Base-by-base conservation (phyloP, 441 rosid species). In the Brassica balearica region DNA sequence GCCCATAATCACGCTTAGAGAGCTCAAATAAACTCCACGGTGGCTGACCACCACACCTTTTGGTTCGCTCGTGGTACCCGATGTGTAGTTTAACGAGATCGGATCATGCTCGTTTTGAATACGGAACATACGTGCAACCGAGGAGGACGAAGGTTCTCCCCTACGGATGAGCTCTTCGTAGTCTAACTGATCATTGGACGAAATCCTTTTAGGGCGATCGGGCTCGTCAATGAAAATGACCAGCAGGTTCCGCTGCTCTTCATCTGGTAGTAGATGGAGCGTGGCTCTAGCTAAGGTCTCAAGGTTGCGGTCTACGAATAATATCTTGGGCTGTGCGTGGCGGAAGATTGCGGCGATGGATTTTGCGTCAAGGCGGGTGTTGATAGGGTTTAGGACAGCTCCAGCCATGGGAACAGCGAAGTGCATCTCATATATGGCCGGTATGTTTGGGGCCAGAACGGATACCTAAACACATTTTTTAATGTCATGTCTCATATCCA, bases 11-110 rank as follows among this genome's bases (percentile, higher is more conserved):
- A 80, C 23, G 79, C 90, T 83, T 2, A 92, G 83, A 2, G 90
- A 77, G 65, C 81, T 84, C 0, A 92, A 82, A 61, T 90, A 90
- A 7, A 88, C 92, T 5, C 91, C 94, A 15, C 90, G 81, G 46
- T 92, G 97, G 75, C 94, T 90, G 41, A 84, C 83, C 15, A 90
- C 97, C 3, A 87, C 95, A 9, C 97, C 95, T 75, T 90, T 92
- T 0, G 92, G 95, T 9, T 80, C 82, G 0, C 89, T 83, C 2
- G 95, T 90, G 0, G 92, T 92, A 0, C 95, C 97, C 0, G 92
- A 89, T 0, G 94, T 88, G 78, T 92, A 92, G 51, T 89, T 92
- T 70, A 92, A 80, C 1, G 94, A 73, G 29, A 92, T 92, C 0
- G 94, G 86, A 41, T 87, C 92, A 85, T 88, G 84, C 62, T 92